Percentiles rank a stretch among this genome's conserved stretches.
phyloP scores from a whole-genome alignment of 208 protist genomes.

The Trypanosomatidae sp. region DNA sequence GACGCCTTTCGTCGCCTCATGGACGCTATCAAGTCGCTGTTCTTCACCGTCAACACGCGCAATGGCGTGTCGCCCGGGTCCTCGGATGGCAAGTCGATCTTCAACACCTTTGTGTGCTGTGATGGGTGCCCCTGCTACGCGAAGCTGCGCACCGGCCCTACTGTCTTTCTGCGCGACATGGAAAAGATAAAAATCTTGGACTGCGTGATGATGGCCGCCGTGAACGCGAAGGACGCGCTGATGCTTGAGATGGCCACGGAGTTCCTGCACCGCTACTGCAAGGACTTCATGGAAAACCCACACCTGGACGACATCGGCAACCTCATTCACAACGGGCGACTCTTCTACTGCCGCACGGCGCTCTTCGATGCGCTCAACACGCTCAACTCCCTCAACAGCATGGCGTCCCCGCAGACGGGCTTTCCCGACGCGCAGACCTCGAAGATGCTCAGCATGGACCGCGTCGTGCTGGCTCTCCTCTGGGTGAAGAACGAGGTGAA shows the following conservation, averaged over 20 bases:
- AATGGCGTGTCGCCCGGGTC: conserved; percentile 27
- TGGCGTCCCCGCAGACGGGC: conserved; percentile 26
- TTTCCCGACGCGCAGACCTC: conserved; percentile 22
- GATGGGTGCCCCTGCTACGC: conserved; percentile 67
- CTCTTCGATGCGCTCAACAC: conserved; percentile 59
- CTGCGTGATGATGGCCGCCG: conserved; percentile 65
- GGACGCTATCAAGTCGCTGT: conserved; percentile 62
- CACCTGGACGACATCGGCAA: conserved; percentile 50
- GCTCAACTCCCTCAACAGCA: conserved; percentile 34
- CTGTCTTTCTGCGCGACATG: conserved; percentile 69
- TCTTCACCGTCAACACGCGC: conserved; percentile 57
- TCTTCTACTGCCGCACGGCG: conserved; percentile 60
- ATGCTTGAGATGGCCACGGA: conserved; percentile 46
- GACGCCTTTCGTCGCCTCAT: conserved; percentile 49
- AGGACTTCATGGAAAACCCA: conserved; percentile 58
- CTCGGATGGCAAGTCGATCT: conserved; percentile 32
- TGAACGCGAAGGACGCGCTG: conserved; percentile 52
- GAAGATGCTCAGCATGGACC: conserved; percentile 34
- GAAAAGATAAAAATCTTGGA: conserved; percentile 82
- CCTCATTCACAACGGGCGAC: conserved; percentile 66
- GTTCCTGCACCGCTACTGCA: conserved; percentile 38
- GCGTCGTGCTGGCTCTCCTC: conserved; percentile 46
- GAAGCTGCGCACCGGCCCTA: conserved; percentile 49
- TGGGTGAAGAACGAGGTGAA: conserved; percentile 63
- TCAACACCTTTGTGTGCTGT: conserved; percentile 73